Base-by-base conservation (phyloP, 75 land plant genomes). In the Sequoiadendron giganteum region DNA sequence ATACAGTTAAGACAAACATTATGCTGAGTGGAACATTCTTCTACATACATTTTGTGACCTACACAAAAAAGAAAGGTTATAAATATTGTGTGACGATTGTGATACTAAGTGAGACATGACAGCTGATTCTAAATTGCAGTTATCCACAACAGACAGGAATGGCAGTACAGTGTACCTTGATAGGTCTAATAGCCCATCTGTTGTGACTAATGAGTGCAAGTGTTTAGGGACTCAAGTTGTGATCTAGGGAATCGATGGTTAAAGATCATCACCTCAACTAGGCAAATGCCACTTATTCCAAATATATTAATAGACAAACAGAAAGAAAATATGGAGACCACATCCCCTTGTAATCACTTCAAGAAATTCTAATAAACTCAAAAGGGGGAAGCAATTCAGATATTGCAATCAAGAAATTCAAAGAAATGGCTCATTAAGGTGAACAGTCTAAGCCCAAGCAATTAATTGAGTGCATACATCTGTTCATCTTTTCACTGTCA, bases 181-280 rank as follows among this genome's bases (percentile, higher is more conserved):
- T 86, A 32, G 39, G 54, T 86, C 83, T 52, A 86, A 91, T 28
- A 86, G 14, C 38, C 83, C 90, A 73, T 84, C 32, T 15, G 25
- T 95, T 42, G 86, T 95, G 11, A 91, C 94, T 21, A 93, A 86
- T 47, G 34, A 86, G 5, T 93, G 96, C 89, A 36, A 36, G 38
- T 95, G 96, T 86, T 86, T 93, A 56, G 73, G 19, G 90, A 91
- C 52, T 79, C 56, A 1, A 43, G 16, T 10, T 95, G 96, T 87
- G 93, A 95, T 52, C 92, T 94, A 15, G 84, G 3, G 21, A 92
- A 91, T 82, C 96, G 93, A 88, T 95, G 96, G 96, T 95, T 95
- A 90, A 93, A 91, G 83, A 89, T 93, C 11, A 87, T 95, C 38
- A 76, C 85, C 70, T 91, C 89, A 85, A 89, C 92, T 18, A 91